phyloP scores from a whole-genome alignment of 768 basidiomycete species.

The Gymnopilus junonius region DNA sequence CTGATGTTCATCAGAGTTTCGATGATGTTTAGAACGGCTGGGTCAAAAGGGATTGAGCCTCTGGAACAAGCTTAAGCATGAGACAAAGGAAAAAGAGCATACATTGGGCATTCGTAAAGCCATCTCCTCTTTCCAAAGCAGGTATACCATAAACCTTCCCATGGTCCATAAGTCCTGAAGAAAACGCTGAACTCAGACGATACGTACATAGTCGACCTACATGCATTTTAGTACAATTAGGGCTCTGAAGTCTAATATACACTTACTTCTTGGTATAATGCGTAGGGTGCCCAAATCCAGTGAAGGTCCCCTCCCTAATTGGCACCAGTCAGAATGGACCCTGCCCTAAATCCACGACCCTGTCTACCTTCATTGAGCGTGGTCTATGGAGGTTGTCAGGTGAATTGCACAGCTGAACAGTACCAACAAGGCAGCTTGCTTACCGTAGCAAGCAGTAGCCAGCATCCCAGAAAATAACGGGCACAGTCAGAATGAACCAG shows the following conservation, averaged over 20 bases:
- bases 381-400: slow-evolving; percentile 50
- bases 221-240: background rate
- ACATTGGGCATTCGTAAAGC: slow-evolving; percentile 90
- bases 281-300: slow-evolving; percentile 91
- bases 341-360: background rate
- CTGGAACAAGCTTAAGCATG: background rate
- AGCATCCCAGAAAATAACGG: slow-evolving; percentile 79
- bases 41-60: background rate
- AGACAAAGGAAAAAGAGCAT: slow-evolving; percentile 24
- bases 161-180: background rate
- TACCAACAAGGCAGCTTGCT: slow-evolving; percentile 19
- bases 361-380: slow-evolving; percentile 68
- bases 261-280: slow-evolving; percentile 69
- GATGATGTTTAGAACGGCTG: slow-evolving; percentile 79
- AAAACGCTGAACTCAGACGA: background rate
- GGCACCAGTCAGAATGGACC: background rate
- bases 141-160: slow-evolving; percentile 73
- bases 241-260: slow-evolving; percentile 29
- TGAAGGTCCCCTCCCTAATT: slow-evolving; percentile 80
- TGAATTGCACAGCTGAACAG: background rate
- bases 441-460: slow-evolving; percentile 84
- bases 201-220: slow-evolving; percentile 41
- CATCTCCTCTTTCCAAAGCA: slow-evolving; percentile 65
- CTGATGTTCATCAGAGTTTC: slow-evolving; percentile 76
- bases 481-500: slow-evolving; percentile 70